Evolutionary conservation across 805 yeast species (phyloP).

Genomic region (Scheffersomyces amazonensis): DNA sequence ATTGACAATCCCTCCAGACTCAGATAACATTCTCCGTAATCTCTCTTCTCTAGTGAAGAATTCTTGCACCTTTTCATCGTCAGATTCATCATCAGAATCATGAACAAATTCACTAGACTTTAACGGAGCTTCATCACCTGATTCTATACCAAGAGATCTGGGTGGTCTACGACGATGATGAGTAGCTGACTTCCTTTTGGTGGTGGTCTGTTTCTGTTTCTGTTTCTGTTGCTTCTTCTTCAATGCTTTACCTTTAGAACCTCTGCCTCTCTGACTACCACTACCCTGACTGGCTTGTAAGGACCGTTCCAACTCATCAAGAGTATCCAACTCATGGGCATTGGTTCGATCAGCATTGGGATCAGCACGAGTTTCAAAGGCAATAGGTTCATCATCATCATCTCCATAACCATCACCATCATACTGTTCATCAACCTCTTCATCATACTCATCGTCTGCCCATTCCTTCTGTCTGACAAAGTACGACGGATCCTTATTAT

Average conservation of each 20-base stretch:
- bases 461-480: constrained; percentile 25
- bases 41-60: constrained; percentile 58
- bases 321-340: constrained; percentile 24
- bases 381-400: constrained; percentile 25
- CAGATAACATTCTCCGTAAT: constrained; percentile 37
- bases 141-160: constrained; percentile 21
- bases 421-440: too few relatives aligned
- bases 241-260: constrained; percentile 4
- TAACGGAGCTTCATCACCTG: constrained; percentile 22
- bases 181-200: constrained; percentile 5
- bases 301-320: constrained; percentile 36
- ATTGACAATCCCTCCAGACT: constrained; percentile 38
- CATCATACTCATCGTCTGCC: constrained; percentile 24
- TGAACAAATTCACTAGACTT: constrained; percentile 54
- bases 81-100: constrained; percentile 65
- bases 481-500: constrained; percentile 33
- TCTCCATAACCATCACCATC: constrained; percentile 21
- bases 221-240: constrained; percentile 7
- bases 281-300: constrained; percentile 2
- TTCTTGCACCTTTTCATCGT: constrained; percentile 48
- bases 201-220: constrained; percentile 4
- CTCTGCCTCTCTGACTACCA: background rate
- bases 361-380: constrained; percentile 24
- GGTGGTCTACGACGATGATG: constrained; percentile 14
- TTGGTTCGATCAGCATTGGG: constrained; percentile 2